Conservation (phyloP, 495 filamentous ascomycete genomes). For the Daldinia decipiens region DNA sequence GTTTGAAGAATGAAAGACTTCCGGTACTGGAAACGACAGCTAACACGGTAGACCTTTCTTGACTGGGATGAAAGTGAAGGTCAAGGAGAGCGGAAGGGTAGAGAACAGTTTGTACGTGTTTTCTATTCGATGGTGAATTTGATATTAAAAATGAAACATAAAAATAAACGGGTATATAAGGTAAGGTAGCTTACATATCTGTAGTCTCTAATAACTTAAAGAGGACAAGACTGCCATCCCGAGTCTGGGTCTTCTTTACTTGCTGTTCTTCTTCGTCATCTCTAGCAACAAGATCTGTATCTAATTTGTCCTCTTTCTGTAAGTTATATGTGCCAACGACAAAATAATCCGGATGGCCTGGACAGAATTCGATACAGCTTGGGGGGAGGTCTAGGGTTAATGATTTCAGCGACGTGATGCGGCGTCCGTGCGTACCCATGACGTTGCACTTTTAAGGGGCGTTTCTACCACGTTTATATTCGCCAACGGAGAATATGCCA, state of each 20-base stretch:
- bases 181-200: constrained; percentile 62
- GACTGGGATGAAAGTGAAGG: constrained; percentile 76
- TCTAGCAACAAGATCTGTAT: constrained; percentile 44
- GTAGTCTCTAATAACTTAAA: constrained; percentile 63
- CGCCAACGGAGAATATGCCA: constrained; percentile 7
- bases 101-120: constrained; percentile 59
- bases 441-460: constrained; percentile 6
- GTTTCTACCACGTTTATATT: neutral
- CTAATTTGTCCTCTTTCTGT: constrained; percentile 58
- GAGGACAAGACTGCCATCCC: constrained; percentile 77
- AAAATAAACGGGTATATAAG: neutral
- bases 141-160: constrained; percentile 7
- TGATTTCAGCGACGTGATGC: constrained; percentile 51
- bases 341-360: constrained; percentile 70
- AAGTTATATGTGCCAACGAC: constrained; percentile 89
- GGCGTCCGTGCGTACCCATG: constrained; percentile 36
- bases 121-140: constrained; percentile 46
- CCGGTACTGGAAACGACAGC: constrained; percentile 80
- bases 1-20: constrained; percentile 69
- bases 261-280: constrained; percentile 29
- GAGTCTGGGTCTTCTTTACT: constrained; percentile 59
- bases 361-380: constrained; percentile 86
- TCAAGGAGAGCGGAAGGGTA: constrained; percentile 82
- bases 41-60: constrained; percentile 60
- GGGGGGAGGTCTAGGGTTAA: constrained; percentile 70